These are phyloP conservation scores for Deinandra increscens DNA, from an alignment of 129 eudicot genomes.

Conservation along the genomic window DNA sequence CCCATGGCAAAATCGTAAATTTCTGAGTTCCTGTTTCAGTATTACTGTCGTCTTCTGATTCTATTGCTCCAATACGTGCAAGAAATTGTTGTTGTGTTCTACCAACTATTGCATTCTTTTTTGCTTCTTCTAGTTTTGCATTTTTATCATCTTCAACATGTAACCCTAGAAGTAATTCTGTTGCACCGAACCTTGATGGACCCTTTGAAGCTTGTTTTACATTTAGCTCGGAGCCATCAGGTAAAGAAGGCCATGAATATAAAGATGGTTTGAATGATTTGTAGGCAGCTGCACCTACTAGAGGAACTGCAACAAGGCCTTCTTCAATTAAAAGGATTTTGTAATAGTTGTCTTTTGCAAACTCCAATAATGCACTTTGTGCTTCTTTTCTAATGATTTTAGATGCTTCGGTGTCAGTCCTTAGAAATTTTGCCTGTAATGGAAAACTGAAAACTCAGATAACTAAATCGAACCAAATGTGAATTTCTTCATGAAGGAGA, in stretches of 20 bases:
- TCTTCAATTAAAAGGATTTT: constrained; percentile 81
- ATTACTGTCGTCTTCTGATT: constrained; percentile 46
- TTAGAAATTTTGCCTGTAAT: constrained; percentile 64
- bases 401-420: constrained; percentile 42
- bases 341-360: constrained; percentile 69
- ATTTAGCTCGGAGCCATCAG: constrained; percentile 67
- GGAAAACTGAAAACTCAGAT: background rate
- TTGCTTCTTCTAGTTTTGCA: constrained; percentile 54
- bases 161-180: constrained; percentile 72
- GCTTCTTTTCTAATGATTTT: constrained; percentile 62
- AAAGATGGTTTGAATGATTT: constrained; percentile 58
- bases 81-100: constrained; percentile 72
- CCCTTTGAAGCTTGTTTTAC: constrained; percentile 42
- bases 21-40: constrained; percentile 32
- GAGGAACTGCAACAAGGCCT: constrained; percentile 73
- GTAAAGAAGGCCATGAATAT: constrained; percentile 79
- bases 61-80: constrained; percentile 80
- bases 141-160: constrained; percentile 44
- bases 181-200: constrained; percentile 69
- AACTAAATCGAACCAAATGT: background rate
- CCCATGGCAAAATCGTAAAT: constrained; percentile 69
- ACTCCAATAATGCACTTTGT: constrained; percentile 55
- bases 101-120: constrained; percentile 65
- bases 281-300: constrained; percentile 82
- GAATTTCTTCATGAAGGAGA: background rate